Conservation (phyloP, 2,329 filamentous ascomycete genomes). For the Diaporthe sp. region DNA sequence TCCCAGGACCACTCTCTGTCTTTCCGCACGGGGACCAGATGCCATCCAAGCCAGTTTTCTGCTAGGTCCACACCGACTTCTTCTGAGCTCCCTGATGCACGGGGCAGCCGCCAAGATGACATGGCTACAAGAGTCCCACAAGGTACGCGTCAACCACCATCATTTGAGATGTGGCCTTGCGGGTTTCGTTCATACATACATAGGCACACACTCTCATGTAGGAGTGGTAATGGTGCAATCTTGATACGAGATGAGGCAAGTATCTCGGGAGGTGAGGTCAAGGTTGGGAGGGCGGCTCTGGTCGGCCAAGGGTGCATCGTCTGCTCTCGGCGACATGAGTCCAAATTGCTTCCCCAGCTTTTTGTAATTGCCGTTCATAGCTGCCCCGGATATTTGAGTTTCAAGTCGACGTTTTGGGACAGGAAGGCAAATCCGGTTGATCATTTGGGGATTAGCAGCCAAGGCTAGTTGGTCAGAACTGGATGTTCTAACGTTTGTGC, state of each 20-base stretch:
- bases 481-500: constrained; percentile 17
- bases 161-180: constrained; percentile 10
- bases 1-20: neutral
- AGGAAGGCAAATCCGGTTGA: constrained; percentile 24
- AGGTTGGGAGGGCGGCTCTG: neutral
- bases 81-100: neutral
- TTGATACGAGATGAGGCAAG: constrained; percentile 21
- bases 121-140: constrained; percentile 3
- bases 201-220: neutral
- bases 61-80: constrained; percentile 17
- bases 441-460: constrained; percentile 31
- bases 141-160: constrained; percentile 4
- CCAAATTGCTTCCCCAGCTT: constrained; percentile 30
- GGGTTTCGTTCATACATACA: neutral
- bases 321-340: constrained; percentile 4
- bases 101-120: neutral
- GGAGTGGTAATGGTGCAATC: constrained; percentile 3
- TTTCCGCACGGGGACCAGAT: neutral
- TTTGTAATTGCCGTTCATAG: constrained; percentile 26
- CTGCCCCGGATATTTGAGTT: constrained; percentile 20
- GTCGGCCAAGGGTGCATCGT: neutral
- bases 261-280: neutral
- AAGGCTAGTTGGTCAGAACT: constrained; percentile 3
- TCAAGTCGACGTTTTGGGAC: constrained; percentile 27
- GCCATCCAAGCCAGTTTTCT: constrained; percentile 15